Percentiles rank a stretch among this genome's conserved stretches.
phyloP scores from a whole-genome alignment of 2,329 filamentous ascomycete genomes.

The Arthrobotrys iridis region DNA sequence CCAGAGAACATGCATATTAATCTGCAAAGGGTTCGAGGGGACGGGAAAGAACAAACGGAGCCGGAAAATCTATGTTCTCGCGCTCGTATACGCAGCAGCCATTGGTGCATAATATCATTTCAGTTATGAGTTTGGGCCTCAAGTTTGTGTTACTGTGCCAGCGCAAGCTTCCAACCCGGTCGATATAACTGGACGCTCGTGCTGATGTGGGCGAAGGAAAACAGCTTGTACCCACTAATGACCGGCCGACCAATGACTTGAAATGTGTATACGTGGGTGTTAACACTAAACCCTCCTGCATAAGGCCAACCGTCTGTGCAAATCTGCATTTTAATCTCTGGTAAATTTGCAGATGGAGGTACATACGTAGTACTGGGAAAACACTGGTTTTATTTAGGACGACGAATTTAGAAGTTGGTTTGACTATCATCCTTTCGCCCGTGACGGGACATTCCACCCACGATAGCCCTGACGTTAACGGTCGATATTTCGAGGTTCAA shows the following conservation, averaged over 20 bases:
- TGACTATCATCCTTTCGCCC: slow-evolving; percentile 19
- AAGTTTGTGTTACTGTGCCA: slow-evolving; percentile 11
- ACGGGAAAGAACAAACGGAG: slow-evolving; percentile 5
- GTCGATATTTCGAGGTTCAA: too few species aligned
- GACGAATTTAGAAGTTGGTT: neutral
- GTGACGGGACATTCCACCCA: slow-evolving; percentile 19
- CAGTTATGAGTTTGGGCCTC: neutral
- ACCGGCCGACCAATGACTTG: too few species aligned
- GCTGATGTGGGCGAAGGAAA: slow-evolving; percentile 1
- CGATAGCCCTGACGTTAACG: neutral
- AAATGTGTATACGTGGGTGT: neutral
- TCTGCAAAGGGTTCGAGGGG: slow-evolving; percentile 2
- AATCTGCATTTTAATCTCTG: neutral
- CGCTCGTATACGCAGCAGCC: slow-evolving; percentile 14
- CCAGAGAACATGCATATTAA: slow-evolving; percentile 6
- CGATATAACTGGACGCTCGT: neutral
- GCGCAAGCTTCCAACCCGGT: neutral
- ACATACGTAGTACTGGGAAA: too few species aligned
- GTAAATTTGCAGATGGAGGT: neutral
- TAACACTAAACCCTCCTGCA: neutral
- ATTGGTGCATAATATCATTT: neutral
- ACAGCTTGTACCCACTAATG: neutral
- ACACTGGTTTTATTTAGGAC: neutral
- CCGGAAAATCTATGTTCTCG: neutral
- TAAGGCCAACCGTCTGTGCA: slow-evolving; percentile 10